phyloP scores from a whole-genome alignment of 495 filamentous ascomycete genomes.

The Chaetomidium leptoderma region DNA sequence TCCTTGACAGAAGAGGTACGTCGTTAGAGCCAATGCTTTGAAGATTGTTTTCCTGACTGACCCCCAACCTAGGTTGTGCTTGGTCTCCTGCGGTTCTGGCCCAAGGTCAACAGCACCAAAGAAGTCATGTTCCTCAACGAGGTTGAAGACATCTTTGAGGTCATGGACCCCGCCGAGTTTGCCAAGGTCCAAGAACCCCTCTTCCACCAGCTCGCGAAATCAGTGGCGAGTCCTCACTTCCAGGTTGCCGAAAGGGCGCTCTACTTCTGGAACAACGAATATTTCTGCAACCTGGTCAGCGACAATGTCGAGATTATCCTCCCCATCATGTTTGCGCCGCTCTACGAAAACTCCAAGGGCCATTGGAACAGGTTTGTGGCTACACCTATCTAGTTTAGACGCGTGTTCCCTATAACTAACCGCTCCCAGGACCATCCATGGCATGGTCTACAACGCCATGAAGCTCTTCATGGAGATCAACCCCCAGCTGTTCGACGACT shows the following conservation, averaged over 20 bases:
- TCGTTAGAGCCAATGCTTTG: background rate
- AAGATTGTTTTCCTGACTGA: background rate
- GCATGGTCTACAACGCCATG: conserved; percentile 99
- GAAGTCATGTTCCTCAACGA: conserved; percentile 99
- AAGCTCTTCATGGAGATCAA: conserved; percentile 99
- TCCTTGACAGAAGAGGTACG: conserved; percentile 91
- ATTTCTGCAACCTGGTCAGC: conserved; percentile 98
- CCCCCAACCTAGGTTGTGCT: conserved; percentile 69
- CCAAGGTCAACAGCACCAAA: conserved; percentile 98
- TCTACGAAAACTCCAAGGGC: conserved; percentile 99
- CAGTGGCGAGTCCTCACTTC: conserved; percentile 97
- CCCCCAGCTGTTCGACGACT: conserved; percentile 96
- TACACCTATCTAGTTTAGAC: background rate
- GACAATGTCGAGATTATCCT: conserved; percentile 98
- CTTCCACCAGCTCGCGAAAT: conserved; percentile 96
- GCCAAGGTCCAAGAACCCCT: conserved; percentile 97
- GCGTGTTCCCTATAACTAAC: conserved; percentile 9
- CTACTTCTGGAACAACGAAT: conserved; percentile 99
- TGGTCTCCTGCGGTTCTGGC: conserved; percentile 94
- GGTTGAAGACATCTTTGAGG: conserved; percentile 99
- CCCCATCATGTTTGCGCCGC: conserved; percentile 97
- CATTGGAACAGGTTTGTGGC: conserved; percentile 89
- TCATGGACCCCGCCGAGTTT: conserved; percentile 98
- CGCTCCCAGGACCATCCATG: conserved; percentile 80
- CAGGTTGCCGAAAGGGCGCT: conserved; percentile 96